Percentiles rank a stretch among this genome's conserved stretches.
phyloP scores from a whole-genome alignment of 306 rosid species.

The Nissolia schottii region DNA sequence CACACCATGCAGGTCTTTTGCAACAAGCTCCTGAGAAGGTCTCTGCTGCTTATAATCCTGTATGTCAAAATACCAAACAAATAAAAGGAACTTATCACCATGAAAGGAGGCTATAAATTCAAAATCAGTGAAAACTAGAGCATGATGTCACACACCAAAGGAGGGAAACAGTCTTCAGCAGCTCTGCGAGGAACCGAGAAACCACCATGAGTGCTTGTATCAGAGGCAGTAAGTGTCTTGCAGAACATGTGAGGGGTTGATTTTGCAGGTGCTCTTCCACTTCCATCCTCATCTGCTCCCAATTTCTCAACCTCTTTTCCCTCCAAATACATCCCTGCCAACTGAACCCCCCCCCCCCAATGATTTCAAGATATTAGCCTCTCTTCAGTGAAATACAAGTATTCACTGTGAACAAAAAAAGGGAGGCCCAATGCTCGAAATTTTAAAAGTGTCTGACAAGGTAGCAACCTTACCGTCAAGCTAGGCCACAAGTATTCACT shows the following conservation, averaged over 20 bases:
- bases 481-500: too few species aligned
- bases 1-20: conserved; percentile 88
- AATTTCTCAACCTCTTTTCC: conserved; percentile 62
- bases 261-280: conserved; percentile 69
- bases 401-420: too few species aligned
- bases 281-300: conserved; percentile 58
- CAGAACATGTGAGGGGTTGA: conserved; percentile 97
- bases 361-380: background rate
- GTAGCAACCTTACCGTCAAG: too few species aligned
- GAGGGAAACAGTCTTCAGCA: conserved; percentile 97
- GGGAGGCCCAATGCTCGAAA: too few species aligned
- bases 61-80: conserved; percentile 12
- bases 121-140: conserved; percentile 3
- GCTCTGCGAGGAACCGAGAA: conserved; percentile 98
- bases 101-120: background rate
- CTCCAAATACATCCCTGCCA: conserved; percentile 48
- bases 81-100: conserved; percentile 21
- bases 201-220: conserved; percentile 96
- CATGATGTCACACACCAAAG: conserved; percentile 55
- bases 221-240: conserved; percentile 96
- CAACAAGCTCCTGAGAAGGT: conserved; percentile 96
- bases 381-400: too few species aligned
- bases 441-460: too few species aligned
- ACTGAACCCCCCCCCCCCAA: conserved; percentile 40
- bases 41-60: conserved; percentile 94